Evolutionary conservation across 208 protist genomes (phyloP), one percentile per base, ranked within the genome.

Genomic region (Naegleria gruberi): DNA sequence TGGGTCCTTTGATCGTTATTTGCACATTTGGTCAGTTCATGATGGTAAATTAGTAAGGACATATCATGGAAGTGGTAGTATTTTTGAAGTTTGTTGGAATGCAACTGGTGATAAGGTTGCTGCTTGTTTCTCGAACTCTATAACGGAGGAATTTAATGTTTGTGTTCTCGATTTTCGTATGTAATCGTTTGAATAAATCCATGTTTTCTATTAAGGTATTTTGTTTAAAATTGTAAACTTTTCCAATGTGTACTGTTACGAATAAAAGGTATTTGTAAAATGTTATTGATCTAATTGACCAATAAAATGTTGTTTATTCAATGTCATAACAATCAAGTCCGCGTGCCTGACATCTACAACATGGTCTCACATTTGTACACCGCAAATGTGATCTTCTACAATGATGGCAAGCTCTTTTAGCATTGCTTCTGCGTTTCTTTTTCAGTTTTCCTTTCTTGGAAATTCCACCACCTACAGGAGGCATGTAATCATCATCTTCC

Each of bases 61-160:
- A 5, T 95, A 93, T 90, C 87, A 91, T 40, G 95, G 95, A 0
- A 90, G 23, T 43, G 93, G 94, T 34, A 95, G 95, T 46, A 97
- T 97, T 81, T 97, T 97, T 87, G 95, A 96, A 82, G 94, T 97
- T 5, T 94, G 92, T 74, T 95, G 94, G 94, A 96, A 95, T 87
- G 77, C 37, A 42, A 84, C 82, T 10, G 94, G 94, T 77, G 91
- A 96, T 73, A 89, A 93, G 65, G 43, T 96, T 37, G 92, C 93
- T 44, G 92, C 93, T 23, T 94, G 94, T 73, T 95, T 92, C 89
- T 92, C 92, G 5, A 94, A 94, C 83, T 92, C 88, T 81, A 90
- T 90, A 26, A 88, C 84, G 0, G 84, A 88, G 12, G 84, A 88
- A 43, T 88, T 88, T 65, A 51, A 34, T 43, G 91, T 95, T 30